Evolutionary conservation across 805 yeast genomes (phyloP).

Genomic region (Cyberlindnera mycetangii): DNA sequence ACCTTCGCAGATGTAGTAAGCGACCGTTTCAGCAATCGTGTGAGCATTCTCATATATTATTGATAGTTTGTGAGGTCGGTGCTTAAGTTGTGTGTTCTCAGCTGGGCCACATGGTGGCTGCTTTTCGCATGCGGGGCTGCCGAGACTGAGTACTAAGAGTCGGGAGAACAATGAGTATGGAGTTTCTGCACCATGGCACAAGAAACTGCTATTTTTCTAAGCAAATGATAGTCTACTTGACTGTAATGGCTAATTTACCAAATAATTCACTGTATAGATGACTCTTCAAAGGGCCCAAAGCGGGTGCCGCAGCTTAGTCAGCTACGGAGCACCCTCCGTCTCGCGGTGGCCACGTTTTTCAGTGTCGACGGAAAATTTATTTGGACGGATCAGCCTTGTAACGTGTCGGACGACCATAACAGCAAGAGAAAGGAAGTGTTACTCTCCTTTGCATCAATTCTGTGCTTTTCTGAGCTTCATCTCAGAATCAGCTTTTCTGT

Average conservation of each 20-base stretch:
- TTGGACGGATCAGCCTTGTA: background rate
- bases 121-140: background rate
- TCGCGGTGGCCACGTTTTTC: background rate
- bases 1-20: slow-evolving; percentile 1
- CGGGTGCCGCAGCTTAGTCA: background rate
- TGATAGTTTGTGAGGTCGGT: background rate
- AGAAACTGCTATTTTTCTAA: no score
- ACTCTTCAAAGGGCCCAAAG: background rate
- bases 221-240: no score
- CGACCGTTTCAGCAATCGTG: slow-evolving; percentile 4
- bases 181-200: no score
- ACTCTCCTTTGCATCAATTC: no score
- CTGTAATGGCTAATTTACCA: no score
- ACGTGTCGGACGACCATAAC: background rate
- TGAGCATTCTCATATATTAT: slow-evolving; percentile 5
- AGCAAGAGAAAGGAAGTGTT: no score
- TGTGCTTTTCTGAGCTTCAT: no score
- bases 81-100: background rate
- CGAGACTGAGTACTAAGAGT: no score
- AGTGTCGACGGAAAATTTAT: background rate
- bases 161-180: no score
- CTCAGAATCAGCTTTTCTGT: no score
- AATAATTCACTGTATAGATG: no score
- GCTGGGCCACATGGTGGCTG: background rate
- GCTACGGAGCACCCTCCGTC: background rate